Evolutionary conservation across 257 asterid genomes (phyloP), one percentile per base, ranked within the genome.

Genomic region (Petunia secreta): DNA sequence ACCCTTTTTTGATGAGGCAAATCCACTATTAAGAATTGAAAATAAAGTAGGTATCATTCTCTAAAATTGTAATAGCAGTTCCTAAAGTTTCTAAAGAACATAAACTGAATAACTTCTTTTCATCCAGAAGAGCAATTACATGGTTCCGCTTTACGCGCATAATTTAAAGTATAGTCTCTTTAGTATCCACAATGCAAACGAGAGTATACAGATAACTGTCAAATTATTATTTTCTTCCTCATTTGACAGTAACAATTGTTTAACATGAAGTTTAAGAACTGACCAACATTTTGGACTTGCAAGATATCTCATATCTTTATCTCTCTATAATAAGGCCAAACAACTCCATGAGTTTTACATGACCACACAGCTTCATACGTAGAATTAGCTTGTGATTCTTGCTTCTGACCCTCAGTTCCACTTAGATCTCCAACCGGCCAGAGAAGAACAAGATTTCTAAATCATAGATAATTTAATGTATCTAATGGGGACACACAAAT

Each of bases 1-100:
- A 64, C 94, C 93, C 84, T 84, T 88, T 82, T 68, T 85, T 44
- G 82, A 75, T 6, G 85, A 79, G 81, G 75, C 85, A 37, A 85
- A 85, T 52, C 82, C 79, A 80, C 91, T 88, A 82, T 7, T 36
- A 75, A 62, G 41, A 53, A 53, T 8, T 36, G n/a, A 39, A 0
- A 36, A 63, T n/a, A 63, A 4, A 63, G 1, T 37, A 63, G 10
- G 10, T 36, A 63, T 36, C 44, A 63, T 2, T 9, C 13, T 52
- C 55, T 9, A 9, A 52, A 52, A 4, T 52, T 52, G 10, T 50
- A 50, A 50, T 50, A 50, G 55, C 54, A 50, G 54, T 6, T 8
- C 1, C 11, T 2, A 50, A 50, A 50, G 54, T 13, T 50, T 50
- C 4, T 50, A 50, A 50, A 50, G 11, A 10, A 8, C 55, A 50